Evolutionary conservation across 345 rosid genomes (phyloP).

Genomic region (Cardamine resedifolia): DNA sequence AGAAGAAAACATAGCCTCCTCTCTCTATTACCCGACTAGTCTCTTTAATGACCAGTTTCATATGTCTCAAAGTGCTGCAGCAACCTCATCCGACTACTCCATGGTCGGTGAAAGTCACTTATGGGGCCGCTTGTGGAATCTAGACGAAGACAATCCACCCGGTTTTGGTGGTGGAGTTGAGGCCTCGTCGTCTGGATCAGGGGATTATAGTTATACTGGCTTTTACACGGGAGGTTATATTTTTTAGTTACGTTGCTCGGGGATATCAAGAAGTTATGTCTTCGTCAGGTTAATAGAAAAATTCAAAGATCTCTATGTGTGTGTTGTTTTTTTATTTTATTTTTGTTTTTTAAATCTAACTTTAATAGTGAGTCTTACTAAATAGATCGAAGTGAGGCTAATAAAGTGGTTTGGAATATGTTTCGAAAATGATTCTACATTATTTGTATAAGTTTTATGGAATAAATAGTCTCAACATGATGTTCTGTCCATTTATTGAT

Average conservation of each 20-base stretch:
- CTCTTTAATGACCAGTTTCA: constrained; percentile 27
- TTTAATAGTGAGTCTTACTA: not conserved
- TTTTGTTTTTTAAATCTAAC: constrained; percentile 19
- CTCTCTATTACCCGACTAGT: constrained; percentile 32
- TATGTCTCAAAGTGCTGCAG: constrained; percentile 35
- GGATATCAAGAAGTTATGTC: constrained; percentile 10
- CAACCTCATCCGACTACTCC: constrained; percentile 34
- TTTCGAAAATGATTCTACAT: not conserved
- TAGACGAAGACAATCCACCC: constrained; percentile 36
- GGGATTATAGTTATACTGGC: constrained; percentile 32
- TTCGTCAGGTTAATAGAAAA: not conserved
- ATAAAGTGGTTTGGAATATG: constrained; percentile 22
- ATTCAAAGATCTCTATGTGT: constrained; percentile 6
- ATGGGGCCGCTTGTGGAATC: constrained; percentile 56
- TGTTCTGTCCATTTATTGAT: no score
- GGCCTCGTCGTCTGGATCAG: constrained; percentile 24
- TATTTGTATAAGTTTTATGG: not conserved
- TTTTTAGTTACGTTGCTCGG: constrained; percentile 26
- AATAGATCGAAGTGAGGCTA: constrained; percentile 1
- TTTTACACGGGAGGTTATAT: constrained; percentile 42
- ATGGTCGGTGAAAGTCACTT: constrained; percentile 43
- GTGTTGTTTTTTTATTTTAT: no score
- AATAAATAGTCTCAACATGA: not conserved
- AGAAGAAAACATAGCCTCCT: constrained; percentile 17
- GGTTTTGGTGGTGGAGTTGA: constrained; percentile 20